A percentile compares a stretch with the other conserved stretches of the same genome.
Evolutionary conservation across 2,329 filamentous ascomycete species (phyloP).

Genomic region (Cadophora sp.): DNA sequence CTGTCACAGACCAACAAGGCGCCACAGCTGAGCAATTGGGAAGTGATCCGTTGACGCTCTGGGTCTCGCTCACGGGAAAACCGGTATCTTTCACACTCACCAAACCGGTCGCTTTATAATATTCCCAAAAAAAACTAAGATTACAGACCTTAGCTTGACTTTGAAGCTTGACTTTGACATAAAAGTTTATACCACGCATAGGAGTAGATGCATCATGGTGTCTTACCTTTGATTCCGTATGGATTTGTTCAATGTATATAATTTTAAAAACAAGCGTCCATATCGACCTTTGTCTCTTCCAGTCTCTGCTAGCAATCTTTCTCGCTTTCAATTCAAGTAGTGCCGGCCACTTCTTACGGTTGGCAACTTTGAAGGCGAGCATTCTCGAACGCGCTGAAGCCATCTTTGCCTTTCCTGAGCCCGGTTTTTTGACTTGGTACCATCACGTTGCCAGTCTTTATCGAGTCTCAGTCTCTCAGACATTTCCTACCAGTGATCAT

Average conservation of each 20-base stretch:
- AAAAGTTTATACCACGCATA: neutral
- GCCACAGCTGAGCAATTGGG: constrained; percentile 50
- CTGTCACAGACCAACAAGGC: constrained; percentile 33
- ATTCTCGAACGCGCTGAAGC: no score
- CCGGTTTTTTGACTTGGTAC: no score
- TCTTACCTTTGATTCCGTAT: neutral
- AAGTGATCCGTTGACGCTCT: constrained; percentile 43
- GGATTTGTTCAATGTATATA: neutral
- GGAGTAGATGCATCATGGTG: neutral
- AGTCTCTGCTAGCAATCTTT: neutral
- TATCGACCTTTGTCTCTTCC: neutral
- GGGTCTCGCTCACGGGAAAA: constrained; percentile 48
- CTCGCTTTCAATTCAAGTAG: neutral
- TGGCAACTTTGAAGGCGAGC: no score
- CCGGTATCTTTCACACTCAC: constrained; percentile 52
- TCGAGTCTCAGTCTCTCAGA: no score
- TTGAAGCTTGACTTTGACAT: no score
- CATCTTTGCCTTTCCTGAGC: no score
- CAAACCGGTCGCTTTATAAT: constrained; percentile 21
- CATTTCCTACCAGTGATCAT: no score
- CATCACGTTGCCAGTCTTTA: no score
- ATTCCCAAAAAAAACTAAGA: no score
- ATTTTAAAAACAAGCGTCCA: neutral
- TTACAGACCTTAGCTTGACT: no score
- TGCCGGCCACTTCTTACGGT: neutral